phyloP scores from a whole-genome alignment of 1,284 basidiomycete genomes.

The Anthracocystis walkeri region DNA sequence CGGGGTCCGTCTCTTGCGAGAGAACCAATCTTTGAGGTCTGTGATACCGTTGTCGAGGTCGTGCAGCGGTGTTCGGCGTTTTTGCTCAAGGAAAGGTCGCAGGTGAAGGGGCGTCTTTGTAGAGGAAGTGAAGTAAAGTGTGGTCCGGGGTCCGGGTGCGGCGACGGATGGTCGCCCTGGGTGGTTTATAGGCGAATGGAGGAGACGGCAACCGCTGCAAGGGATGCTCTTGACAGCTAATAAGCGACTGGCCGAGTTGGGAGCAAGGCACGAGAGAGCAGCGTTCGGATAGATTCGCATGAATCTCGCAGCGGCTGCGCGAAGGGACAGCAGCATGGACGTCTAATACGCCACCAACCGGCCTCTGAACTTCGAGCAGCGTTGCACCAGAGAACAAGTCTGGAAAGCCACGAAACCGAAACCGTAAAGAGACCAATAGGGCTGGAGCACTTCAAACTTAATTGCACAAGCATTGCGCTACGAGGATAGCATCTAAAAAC shows the following conservation, averaged over 20 bases:
- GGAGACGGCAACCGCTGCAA: constrained; percentile 16
- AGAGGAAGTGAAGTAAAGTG: neutral
- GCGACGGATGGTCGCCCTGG: neutral
- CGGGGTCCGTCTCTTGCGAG: too few species aligned
- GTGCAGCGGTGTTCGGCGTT: neutral
- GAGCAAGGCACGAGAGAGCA: constrained; percentile 3
- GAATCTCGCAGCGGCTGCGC: neutral
- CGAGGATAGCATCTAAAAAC: neutral
- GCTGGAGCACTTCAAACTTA: neutral
- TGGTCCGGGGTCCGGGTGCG: neutral
- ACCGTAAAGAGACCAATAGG: neutral
- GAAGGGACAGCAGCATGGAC: neutral
- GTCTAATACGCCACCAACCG: constrained; percentile 1
- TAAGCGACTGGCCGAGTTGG: constrained; percentile 14
- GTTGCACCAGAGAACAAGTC: neutral
- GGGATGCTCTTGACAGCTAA: constrained; percentile 1
- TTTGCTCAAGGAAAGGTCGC: neutral
- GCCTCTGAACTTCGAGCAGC: neutral
- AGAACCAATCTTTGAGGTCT: neutral
- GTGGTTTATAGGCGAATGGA: constrained; percentile 1
- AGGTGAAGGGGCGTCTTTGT: neutral
- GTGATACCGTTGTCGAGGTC: constrained; percentile 1
- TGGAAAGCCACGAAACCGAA: neutral
- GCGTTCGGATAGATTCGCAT: neutral
- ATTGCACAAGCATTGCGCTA: neutral